Evolutionary conservation across 345 rosid genomes (phyloP).

Genomic region (Tarenaya hassleriana): DNA sequence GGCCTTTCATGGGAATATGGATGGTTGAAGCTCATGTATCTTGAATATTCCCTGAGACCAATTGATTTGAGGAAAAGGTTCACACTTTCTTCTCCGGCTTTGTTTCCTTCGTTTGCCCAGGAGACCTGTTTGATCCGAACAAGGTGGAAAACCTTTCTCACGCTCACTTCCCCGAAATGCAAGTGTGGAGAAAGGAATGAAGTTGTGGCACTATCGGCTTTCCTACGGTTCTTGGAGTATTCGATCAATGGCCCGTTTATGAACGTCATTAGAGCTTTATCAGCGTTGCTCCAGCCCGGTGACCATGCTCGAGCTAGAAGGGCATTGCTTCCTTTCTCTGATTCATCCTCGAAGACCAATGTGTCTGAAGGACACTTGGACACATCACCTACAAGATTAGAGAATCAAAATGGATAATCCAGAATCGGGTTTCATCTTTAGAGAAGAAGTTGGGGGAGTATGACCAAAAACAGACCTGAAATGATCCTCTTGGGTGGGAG

Average conservation of each 20-base stretch:
- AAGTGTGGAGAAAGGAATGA: conserved; percentile 93
- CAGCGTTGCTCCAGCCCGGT: conserved; percentile 94
- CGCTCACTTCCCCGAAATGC: conserved; percentile 98
- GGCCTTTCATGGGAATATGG: conserved; percentile 91
- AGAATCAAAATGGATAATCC: neutral
- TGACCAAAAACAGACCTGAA: conserved; percentile 47
- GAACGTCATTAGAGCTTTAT: conserved; percentile 80
- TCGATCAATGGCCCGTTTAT: conserved; percentile 82
- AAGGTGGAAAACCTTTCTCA: conserved; percentile 88
- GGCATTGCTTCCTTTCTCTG: conserved; percentile 93
- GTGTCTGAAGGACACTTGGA: conserved; percentile 60
- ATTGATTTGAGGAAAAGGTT: conserved; percentile 92
- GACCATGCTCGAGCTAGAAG: conserved; percentile 98
- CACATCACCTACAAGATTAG: conserved; percentile 53
- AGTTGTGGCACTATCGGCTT: conserved; percentile 97
- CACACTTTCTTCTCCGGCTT: conserved; percentile 88
- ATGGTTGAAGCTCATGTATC: conserved; percentile 92
- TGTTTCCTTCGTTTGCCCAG: conserved; percentile 95
- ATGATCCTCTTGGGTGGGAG: conserved; percentile 93
- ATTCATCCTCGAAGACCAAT: conserved; percentile 82
- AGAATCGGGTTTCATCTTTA: neutral
- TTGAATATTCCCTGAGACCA: conserved; percentile 89
- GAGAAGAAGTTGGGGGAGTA: conserved; percentile 3
- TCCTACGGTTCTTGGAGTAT: conserved; percentile 77
- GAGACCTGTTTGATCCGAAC: conserved; percentile 84